phyloP scores from a whole-genome alignment of 139 green algal species.

The Ostreobium quekettii region DNA sequence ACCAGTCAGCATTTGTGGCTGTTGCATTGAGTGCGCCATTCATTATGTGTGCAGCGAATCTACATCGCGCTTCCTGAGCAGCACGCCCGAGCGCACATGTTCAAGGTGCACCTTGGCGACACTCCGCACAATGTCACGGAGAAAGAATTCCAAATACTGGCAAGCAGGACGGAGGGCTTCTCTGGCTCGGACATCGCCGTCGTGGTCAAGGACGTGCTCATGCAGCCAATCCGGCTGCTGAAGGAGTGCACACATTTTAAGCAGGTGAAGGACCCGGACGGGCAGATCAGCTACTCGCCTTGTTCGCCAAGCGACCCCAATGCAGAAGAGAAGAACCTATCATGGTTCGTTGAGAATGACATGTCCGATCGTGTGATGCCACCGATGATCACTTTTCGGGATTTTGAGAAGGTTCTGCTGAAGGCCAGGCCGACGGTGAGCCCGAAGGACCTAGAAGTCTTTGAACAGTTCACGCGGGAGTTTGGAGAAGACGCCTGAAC shows the following conservation, averaged over 20 bases:
- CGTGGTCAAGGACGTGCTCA: conserved; percentile 94
- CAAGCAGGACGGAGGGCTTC: conserved; percentile 76
- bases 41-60: conserved; percentile 69
- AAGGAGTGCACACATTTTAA: conserved; percentile 91
- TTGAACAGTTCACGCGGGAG: conserved; percentile 89
- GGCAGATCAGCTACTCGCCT: conserved; percentile 46
- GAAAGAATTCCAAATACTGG: conserved; percentile 73
- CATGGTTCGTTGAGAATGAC: conserved; percentile 57
- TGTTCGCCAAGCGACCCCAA: conserved; percentile 66
- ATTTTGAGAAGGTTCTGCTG: conserved; percentile 84
- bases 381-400: conserved; percentile 65
- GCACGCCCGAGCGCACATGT: conserved; percentile 83
- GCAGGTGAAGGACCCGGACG: conserved; percentile 29
- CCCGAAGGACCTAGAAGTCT: conserved; percentile 69
- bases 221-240: conserved; percentile 89
- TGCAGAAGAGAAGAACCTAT: conserved; percentile 59
- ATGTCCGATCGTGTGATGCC: conserved; percentile 72
- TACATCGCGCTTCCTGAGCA: conserved; percentile 97
- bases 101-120: conserved; percentile 52
- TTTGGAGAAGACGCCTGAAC: conserved; percentile 90
- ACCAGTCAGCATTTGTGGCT: no score
- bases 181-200: conserved; percentile 72
- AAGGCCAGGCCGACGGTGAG: conserved; percentile 86
- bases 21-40: no score
- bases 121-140: conserved; percentile 15